Conservation (phyloP, 345 rosid genomes). For the Citrus trifoliata region DNA sequence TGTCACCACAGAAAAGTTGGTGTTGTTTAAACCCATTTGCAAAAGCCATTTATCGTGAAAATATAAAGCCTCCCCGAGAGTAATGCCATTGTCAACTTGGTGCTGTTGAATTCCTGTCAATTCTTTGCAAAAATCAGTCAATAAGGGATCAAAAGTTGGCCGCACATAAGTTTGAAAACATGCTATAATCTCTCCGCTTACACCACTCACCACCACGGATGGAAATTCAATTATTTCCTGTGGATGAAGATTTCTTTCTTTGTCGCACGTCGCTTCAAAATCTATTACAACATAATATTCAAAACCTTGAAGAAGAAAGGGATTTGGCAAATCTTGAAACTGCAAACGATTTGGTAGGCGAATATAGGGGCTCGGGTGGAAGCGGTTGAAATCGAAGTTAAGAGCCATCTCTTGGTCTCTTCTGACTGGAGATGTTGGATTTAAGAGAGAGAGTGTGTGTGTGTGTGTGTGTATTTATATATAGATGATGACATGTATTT, state of each 20-base stretch:
- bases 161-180: conserved; percentile 53
- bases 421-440: not conserved
- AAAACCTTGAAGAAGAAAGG: conserved; percentile 7
- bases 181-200: conserved; percentile 44
- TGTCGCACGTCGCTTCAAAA: conserved; percentile 60
- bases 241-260: conserved; percentile 41
- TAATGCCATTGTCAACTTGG: conserved; percentile 41
- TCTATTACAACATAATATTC: conserved; percentile 48
- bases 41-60: conserved; percentile 51
- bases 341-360: too few relatives aligned
- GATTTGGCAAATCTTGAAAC: too few relatives aligned
- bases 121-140: conserved; percentile 58
- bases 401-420: too few relatives aligned
- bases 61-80: conserved; percentile 35
- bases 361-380: too few relatives aligned
- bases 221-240: conserved; percentile 64
- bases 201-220: conserved; percentile 42
- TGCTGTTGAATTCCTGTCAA: conserved; percentile 54
- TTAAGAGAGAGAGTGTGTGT: too few relatives aligned
- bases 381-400: too few relatives aligned
- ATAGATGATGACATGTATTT: not conserved
- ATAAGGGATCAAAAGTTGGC: conserved; percentile 37
- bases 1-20: conserved; percentile 46
- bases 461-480: not conserved
- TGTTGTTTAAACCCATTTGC: conserved; percentile 40